phyloP scores from a whole-genome alignment of 192 early-diverging fungal genomes.

The Gamsiella multidivaricata region DNA sequence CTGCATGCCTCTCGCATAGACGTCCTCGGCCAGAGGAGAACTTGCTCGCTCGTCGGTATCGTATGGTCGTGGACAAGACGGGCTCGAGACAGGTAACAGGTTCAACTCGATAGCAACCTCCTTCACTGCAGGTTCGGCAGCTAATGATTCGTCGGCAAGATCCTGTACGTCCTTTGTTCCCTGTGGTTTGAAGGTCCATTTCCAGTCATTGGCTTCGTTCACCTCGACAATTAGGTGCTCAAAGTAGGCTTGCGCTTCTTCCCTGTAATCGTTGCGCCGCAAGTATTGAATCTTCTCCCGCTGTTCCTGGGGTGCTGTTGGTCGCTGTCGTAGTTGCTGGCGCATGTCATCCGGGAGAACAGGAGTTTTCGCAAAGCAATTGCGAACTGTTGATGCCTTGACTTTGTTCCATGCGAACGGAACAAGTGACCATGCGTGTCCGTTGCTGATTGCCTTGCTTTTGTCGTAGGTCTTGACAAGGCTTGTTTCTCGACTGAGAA shows the following conservation, averaged over 20 bases:
- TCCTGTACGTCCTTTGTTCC: too few relatives aligned
- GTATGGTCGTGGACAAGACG: too few relatives aligned
- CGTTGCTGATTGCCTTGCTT: neutral
- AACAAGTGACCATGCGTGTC: constrained; percentile 10
- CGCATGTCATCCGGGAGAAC: constrained; percentile 18
- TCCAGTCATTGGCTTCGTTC: neutral
- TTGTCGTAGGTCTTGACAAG: constrained; percentile 9
- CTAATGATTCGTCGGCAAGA: too few relatives aligned
- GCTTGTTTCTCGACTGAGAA: constrained; percentile 3
- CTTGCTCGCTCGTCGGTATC: too few relatives aligned
- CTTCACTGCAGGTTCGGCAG: too few relatives aligned
- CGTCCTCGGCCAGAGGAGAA: too few relatives aligned
- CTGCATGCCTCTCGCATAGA: too few relatives aligned
- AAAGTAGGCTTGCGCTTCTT: neutral
- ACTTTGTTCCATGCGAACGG: constrained; percentile 13
- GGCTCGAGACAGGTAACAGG: too few relatives aligned
- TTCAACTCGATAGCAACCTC: too few relatives aligned
- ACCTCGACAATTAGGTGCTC: constrained; percentile 2
- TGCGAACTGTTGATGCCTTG: neutral
- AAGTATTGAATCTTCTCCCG: neutral
- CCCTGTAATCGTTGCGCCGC: neutral
- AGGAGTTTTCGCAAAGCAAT: constrained; percentile 21
- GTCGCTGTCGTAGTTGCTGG: neutral
- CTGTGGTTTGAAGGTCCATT: too few relatives aligned
- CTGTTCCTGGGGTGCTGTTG: neutral